Percentiles rank a stretch among this genome's conserved stretches.
These are phyloP conservation scores for Pseudodiploospora longispora DNA, from an alignment of 2,329 filamentous ascomycete genomes.

Conservation along the genomic window DNA sequence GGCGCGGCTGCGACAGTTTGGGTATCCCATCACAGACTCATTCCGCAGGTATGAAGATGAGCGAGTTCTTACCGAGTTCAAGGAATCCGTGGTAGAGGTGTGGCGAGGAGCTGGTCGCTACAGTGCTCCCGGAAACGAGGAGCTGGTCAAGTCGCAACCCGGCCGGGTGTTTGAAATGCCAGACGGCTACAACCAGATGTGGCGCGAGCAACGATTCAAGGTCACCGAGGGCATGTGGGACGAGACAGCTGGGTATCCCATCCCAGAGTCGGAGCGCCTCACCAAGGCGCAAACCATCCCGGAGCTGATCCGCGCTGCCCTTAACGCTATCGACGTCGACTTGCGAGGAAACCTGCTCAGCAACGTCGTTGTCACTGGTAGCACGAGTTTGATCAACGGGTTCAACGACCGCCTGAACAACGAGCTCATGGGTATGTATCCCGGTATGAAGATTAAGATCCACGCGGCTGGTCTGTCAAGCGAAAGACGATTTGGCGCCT, in stretches of 20 bases:
- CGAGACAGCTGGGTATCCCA: conserved; percentile 61
- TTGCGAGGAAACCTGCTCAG: conserved; percentile 72
- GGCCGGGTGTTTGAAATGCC: conserved; percentile 94
- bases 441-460: conserved; percentile 78
- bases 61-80: conserved; percentile 88
- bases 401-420: conserved; percentile 85
- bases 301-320: conserved; percentile 67
- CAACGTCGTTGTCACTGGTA: conserved; percentile 91
- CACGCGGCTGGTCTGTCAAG: conserved; percentile 78
- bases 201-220: conserved; percentile 78
- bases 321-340: conserved; percentile 81
- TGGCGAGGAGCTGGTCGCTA: conserved; percentile 77
- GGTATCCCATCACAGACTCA: conserved; percentile 52
- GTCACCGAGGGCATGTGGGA: conserved; percentile 90
- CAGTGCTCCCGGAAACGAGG: conserved; percentile 60
- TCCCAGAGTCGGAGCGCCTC: conserved; percentile 36
- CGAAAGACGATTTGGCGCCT: conserved; percentile 85
- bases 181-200: conserved; percentile 92
- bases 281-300: conserved; percentile 74
- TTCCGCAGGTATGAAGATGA: conserved; percentile 86
- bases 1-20: conserved; percentile 64
- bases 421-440: conserved; percentile 75
- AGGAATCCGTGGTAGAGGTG: conserved; percentile 91
- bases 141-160: conserved; percentile 62
- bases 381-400: conserved; percentile 77